Evolutionary conservation across 2,329 filamentous ascomycete genomes (phyloP).

Genomic region (Cladosporium halotolerans): DNA sequence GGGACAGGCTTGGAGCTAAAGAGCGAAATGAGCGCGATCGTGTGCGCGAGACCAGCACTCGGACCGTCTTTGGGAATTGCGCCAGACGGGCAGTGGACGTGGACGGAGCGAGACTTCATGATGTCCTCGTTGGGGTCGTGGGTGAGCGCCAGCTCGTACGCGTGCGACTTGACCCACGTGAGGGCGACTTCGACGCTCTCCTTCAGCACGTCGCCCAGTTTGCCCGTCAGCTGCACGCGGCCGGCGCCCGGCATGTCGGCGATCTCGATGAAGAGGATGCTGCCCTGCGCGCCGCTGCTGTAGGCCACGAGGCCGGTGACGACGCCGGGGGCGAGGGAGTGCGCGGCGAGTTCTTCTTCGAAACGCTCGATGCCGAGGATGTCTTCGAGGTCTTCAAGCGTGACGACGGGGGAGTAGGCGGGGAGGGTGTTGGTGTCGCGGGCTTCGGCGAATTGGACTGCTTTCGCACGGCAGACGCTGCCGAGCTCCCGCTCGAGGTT

Average conservation of each 20-base stretch:
- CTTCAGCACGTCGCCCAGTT: conserved; percentile 92
- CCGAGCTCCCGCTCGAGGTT: conserved; percentile 95
- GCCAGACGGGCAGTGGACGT: conserved; percentile 92
- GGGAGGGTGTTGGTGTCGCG: conserved; percentile 63
- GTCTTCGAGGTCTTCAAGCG: conserved; percentile 73
- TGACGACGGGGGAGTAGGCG: conserved; percentile 65
- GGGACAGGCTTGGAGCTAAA: conserved; percentile 83
- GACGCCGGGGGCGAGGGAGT: conserved; percentile 72
- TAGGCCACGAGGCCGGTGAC: conserved; percentile 96
- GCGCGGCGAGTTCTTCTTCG: conserved; percentile 92
- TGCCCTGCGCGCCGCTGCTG: conserved; percentile 83
- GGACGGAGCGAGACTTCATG: conserved; percentile 89
- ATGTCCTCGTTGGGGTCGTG: conserved; percentile 78
- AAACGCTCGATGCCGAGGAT: conserved; percentile 91
- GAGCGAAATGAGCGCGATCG: conserved; percentile 83
- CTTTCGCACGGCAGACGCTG: conserved; percentile 88
- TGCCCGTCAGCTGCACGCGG: conserved; percentile 89
- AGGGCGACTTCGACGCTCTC: conserved; percentile 94
- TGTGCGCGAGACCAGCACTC: conserved; percentile 83
- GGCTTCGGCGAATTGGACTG: conserved; percentile 88
- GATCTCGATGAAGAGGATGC: conserved; percentile 96
- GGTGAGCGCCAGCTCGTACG: conserved; percentile 81
- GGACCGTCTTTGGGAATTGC: conserved; percentile 91
- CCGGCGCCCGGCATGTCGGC: conserved; percentile 94
- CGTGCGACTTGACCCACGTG: conserved; percentile 95